phyloP scores from a whole-genome alignment of 2,329 filamentous ascomycete species.

The Colletotrichum falcatum region DNA sequence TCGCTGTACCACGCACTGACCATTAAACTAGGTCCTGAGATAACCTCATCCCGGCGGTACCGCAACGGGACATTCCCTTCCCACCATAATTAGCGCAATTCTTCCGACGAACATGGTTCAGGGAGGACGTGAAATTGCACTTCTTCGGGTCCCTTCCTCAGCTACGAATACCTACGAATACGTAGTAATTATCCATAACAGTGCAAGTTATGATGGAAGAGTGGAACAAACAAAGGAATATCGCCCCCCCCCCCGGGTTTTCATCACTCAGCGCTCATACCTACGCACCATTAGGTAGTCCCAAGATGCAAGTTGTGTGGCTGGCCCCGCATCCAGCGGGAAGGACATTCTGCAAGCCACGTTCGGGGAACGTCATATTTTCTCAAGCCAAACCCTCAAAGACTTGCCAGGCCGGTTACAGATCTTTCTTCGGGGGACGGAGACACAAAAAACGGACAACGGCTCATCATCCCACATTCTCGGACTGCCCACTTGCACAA shows the following conservation, averaged over 20 bases:
- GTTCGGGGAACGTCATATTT: slow-evolving; percentile 30
- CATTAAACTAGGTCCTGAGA: neutral
- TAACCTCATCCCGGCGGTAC: slow-evolving; percentile 16
- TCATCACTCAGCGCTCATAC: slow-evolving; percentile 33
- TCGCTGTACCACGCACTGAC: slow-evolving; percentile 6
- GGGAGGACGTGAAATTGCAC: slow-evolving; percentile 28
- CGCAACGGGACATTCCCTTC: slow-evolving; percentile 17
- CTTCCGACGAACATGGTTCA: slow-evolving; percentile 30
- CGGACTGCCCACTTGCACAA: slow-evolving; percentile 15
- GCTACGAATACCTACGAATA: too few relatives aligned
- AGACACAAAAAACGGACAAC: neutral
- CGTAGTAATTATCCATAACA: neutral
- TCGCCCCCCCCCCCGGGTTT: slow-evolving; percentile 4
- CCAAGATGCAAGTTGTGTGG: slow-evolving; percentile 16
- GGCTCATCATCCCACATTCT: slow-evolving; percentile 11
- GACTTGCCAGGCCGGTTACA: slow-evolving; percentile 10
- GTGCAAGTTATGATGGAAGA: neutral
- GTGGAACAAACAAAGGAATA: neutral
- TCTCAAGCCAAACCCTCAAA: neutral
- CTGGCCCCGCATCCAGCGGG: slow-evolving; percentile 20
- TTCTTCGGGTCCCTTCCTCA: slow-evolving; percentile 15
- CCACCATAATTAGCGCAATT: slow-evolving; percentile 21
- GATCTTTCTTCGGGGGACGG: slow-evolving; percentile 8
- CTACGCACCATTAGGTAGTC: too few relatives aligned
- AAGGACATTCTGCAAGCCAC: slow-evolving; percentile 21